Base-by-base conservation (phyloP, 2,329 filamentous ascomycete species). In the Venturia nashicola region DNA sequence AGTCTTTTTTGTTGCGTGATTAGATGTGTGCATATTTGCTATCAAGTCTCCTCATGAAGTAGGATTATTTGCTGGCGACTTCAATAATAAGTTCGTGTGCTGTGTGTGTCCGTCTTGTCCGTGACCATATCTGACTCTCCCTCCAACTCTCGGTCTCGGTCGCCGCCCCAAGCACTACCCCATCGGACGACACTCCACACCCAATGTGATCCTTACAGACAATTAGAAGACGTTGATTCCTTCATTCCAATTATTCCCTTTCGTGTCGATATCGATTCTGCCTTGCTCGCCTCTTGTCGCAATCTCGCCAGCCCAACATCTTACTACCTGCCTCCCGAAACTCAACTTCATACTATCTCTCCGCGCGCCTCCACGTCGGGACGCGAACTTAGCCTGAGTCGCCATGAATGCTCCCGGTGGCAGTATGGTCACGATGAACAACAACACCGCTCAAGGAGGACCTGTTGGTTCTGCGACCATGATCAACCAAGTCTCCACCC, bases 391-490 rank as follows among this genome's bases (percentile, higher is more conserved):
- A 72, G 70, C 14, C 51, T 57, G 27, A 57, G 51, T 23, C 51
- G 51, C 51, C 70, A 83, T 83, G 80, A 82, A 80, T 72, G 78
- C 86, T 83, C 79, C 79, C 75, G 74, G 86, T 83, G 78, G 82
- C 70, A 80, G 83, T 72, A 89, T 91, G 86, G 82, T 81, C 72
- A 77, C 76, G 72, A 89, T 90, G 84, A 84, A 81, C 72, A 57
- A 81, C 72, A 57, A 57, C 32, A 79, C 82, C 73, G 79, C 20
- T 60, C 39, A 79, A 71, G 86, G 85, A 66, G 85, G 83, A 59
- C 84, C 85, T 62, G 85, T 88, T 66, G 86, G 86, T 68, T 57
- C 51, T n/a, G 82, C 81, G 23, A 34, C 43, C 34, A 51, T 65
- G 68, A 71, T 71, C 48, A 70, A 66, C 61, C 70, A 70, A 64